phyloP scores from a whole-genome alignment of 148 eudicot species.

The Camellia granthamiana region DNA sequence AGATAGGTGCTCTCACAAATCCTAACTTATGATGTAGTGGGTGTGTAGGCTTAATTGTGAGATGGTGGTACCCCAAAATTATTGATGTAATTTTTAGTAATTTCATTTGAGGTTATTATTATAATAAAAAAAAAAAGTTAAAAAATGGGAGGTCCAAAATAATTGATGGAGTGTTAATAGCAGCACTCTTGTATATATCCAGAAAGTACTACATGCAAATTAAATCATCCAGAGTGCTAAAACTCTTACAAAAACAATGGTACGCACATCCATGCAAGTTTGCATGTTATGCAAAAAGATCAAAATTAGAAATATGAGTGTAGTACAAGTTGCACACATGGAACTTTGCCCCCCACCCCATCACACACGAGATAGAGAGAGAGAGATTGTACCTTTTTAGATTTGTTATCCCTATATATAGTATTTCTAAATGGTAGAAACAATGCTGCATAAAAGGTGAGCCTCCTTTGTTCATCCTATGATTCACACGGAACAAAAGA shows the following conservation, averaged over 20 bases:
- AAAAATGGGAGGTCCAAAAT: too few relatives aligned
- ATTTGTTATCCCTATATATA: conserved; percentile 55
- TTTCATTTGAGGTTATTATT: too few relatives aligned
- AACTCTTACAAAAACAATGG: neutral
- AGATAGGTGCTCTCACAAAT: too few relatives aligned
- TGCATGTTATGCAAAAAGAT: neutral
- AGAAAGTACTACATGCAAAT: too few relatives aligned
- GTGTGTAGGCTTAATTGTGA: too few relatives aligned
- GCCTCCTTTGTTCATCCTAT: conserved; percentile 81
- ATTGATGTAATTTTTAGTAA: too few relatives aligned
- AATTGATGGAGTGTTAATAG: too few relatives aligned
- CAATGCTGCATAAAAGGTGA: conserved; percentile 70
- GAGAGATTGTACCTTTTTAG: conserved; percentile 52
- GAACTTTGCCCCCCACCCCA: neutral
- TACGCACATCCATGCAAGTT: neutral
- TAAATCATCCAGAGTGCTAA: neutral
- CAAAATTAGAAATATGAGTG: neutral
- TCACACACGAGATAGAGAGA: neutral
- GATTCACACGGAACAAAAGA: neutral
- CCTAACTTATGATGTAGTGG: too few relatives aligned
- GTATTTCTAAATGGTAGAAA: conserved; percentile 63
- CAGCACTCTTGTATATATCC: too few relatives aligned
- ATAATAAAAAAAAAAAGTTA: too few relatives aligned
- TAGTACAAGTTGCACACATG: neutral
- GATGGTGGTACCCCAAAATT: too few relatives aligned